Evolutionary conservation across 768 basidiomycete species (phyloP).

Genomic region (Coprinopsis sp.): DNA sequence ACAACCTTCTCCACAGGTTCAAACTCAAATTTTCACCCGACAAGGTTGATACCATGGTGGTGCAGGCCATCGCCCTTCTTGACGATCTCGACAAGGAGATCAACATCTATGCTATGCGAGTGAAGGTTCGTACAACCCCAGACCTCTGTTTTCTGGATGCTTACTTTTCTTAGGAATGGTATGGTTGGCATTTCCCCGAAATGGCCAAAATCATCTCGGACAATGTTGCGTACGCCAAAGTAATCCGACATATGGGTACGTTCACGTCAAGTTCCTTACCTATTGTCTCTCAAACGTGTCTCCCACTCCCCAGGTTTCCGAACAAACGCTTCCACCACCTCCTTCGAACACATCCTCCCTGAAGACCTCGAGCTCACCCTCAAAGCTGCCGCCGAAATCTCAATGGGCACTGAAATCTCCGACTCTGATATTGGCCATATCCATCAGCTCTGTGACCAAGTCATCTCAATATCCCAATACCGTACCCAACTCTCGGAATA

Average conservation of each 20-base stretch:
- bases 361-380: constrained; percentile 95
- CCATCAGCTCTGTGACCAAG: constrained; percentile 94
- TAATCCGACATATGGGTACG: constrained; percentile 85
- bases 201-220: constrained; percentile 98
- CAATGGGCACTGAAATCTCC: constrained; percentile 99
- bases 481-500: constrained; percentile 94
- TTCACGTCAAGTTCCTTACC: constrained; percentile 6
- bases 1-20: constrained; percentile 50
- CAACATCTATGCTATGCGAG: constrained; percentile 98
- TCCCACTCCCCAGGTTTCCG: constrained; percentile 68
- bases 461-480: constrained; percentile 94
- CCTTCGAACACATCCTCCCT: constrained; percentile 86
- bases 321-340: constrained; percentile 83
- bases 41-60: constrained; percentile 99
- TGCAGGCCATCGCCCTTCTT: constrained; percentile 95
- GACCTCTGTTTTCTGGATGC: background rate
- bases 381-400: constrained; percentile 94
- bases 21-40: constrained; percentile 99
- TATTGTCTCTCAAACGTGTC: background rate
- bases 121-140: constrained; percentile 60
- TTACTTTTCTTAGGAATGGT: constrained; percentile 79
- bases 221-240: constrained; percentile 95
- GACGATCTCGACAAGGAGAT: constrained; percentile 99
- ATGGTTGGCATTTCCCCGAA: constrained; percentile 99
- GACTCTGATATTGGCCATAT: constrained; percentile 97